Evolutionary conservation across 1,139 yeast genomes (phyloP), one percentile per base, ranked within the genome.

Genomic region (Blastobotrys proliferans): DNA sequence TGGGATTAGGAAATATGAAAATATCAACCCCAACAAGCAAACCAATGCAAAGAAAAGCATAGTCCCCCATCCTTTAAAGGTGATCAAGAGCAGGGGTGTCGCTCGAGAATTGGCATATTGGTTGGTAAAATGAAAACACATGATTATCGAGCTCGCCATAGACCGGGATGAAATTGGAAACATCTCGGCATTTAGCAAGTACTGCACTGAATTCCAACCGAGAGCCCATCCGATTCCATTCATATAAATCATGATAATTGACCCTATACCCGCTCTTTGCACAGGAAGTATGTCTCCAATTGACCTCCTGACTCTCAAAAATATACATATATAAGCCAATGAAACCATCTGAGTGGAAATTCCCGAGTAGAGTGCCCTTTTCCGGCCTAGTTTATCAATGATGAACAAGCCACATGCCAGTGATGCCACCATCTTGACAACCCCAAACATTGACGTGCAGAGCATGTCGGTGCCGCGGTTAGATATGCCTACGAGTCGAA

Each of bases 91-190:
- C 40, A 66, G 61, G 6, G 83, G 81, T 37, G 76, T 54, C 0
- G 81, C 81, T 56, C 74, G 76, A 17, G 81, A 72, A 58, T 76
- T 76, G 52, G 79, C 81, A 54, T 73, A 79, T 58, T 78, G 83
- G 60, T 74, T 76, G 26, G 72, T 74, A 53, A 74, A 78, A 58
- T 79, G 83, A 55, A 77, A 67, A 16, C n/a, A 16, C 29, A 33
- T 34, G 16, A 25, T 13, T 16, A 40, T 13, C 1, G 79, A 70
- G 47, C 74, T 76, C 21, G 81, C 82, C 51, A 74, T 63, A 9
- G 74, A 70, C 54, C 83, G 67, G 35, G 75, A 69, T 48, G 72
- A 68, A 53, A 77, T 64, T 20, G 83, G 83, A 60, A 77, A 72
- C 42, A 78, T 69, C 58, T 78, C 83, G 4, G 81, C 69, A 41